Percentiles rank a stretch among this genome's conserved stretches.
Conservation (phyloP, 2,329 filamentous ascomycete species). For the Scorias spongiosa region DNA sequence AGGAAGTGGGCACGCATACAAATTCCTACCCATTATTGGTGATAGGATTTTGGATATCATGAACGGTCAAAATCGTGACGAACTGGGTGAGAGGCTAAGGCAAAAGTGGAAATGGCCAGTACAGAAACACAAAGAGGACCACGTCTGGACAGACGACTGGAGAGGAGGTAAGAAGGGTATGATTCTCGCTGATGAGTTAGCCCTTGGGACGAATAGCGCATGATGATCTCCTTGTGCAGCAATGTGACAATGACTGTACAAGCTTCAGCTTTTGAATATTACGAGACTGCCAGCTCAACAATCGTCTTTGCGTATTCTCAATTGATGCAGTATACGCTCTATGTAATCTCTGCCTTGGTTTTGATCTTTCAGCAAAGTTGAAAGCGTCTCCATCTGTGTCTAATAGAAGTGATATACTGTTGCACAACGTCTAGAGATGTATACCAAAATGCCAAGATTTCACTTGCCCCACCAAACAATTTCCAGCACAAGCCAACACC, state of each 20-base stretch:
- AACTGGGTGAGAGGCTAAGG: conserved; percentile 33
- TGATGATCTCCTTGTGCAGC: too few species aligned
- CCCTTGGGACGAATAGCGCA: conserved; percentile 3
- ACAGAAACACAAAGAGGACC: conserved; percentile 20
- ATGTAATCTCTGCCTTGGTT: too few species aligned
- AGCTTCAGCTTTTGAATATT: too few species aligned
- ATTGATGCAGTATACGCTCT: too few species aligned
- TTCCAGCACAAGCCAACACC: neutral
- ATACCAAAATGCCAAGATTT: neutral
- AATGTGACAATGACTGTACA: too few species aligned
- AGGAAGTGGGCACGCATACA: conserved; percentile 47
- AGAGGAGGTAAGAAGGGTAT: conserved; percentile 22
- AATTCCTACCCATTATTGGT: conserved; percentile 45
- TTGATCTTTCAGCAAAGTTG: too few species aligned
- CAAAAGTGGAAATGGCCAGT: conserved; percentile 45
- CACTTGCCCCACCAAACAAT: neutral
- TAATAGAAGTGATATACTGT: too few species aligned
- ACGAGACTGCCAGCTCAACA: too few species aligned
- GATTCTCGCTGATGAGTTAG: conserved; percentile 22
- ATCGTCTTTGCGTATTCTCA: too few species aligned
- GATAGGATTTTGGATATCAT: conserved; percentile 39
- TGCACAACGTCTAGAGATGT: neutral
- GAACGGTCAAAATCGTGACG: conserved; percentile 23
- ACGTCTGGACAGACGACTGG: conserved; percentile 24
- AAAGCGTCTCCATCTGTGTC: too few species aligned